Evolutionary conservation across 768 basidiomycete species (phyloP).

Genomic region (Rhizopogon vesiculosus): DNA sequence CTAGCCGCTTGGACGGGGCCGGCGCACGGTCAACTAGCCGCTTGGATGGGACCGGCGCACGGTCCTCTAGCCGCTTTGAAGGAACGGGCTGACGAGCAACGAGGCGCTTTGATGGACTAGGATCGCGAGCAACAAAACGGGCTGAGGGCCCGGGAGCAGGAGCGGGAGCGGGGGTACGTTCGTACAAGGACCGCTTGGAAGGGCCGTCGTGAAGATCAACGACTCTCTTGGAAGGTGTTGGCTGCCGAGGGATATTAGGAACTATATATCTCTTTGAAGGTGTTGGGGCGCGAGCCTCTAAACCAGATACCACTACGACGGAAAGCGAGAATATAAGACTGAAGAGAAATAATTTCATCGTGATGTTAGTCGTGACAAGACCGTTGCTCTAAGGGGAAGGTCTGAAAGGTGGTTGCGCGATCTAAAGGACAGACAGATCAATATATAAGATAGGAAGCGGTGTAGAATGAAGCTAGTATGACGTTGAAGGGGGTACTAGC

Average conservation of each 20-base stretch:
- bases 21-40: background rate
- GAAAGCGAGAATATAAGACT: background rate
- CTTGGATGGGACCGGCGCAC: background rate
- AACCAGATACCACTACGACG: background rate
- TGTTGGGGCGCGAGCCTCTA: background rate
- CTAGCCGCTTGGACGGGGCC: background rate
- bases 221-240: background rate
- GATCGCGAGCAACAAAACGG: background rate
- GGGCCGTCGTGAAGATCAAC: background rate
- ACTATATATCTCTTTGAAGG: conserved; percentile 4
- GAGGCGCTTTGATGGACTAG: background rate
- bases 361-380: background rate
- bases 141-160: background rate
- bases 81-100: conserved; percentile 1
- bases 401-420: background rate
- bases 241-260: background rate
- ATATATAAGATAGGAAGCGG: background rate
- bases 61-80: background rate
- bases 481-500: background rate
- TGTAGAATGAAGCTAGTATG: background rate
- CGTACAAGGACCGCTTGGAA: background rate
- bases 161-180: background rate
- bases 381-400: background rate
- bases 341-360: conserved; percentile 2
- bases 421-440: background rate